Conservation (phyloP, 2,329 filamentous ascomycete genomes). For the Sporothrix dimorphospora region DNA sequence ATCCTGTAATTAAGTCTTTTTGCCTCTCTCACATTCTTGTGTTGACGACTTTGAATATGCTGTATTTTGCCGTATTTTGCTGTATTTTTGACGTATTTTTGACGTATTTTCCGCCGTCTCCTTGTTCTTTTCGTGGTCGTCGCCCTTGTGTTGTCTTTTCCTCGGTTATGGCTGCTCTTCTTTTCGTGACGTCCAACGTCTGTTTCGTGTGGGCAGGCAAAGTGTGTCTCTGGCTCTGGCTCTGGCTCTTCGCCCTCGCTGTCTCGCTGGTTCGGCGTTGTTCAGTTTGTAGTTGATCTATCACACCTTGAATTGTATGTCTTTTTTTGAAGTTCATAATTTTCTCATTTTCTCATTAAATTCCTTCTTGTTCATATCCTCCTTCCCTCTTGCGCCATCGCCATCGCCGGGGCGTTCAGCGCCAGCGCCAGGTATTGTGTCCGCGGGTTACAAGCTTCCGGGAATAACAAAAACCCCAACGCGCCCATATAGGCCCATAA, state of each 20-base stretch:
- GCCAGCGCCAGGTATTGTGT: neutral
- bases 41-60: neutral
- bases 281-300: neutral
- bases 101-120: neutral
- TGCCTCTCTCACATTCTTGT: neutral
- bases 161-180: neutral
- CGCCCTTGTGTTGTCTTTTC: neutral
- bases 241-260: neutral
- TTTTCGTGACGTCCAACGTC: neutral
- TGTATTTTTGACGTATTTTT: neutral
- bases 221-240: neutral
- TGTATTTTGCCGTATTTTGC: neutral
- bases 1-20: neutral
- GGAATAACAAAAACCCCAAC: neutral
- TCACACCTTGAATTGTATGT: neutral
- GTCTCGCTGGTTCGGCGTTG: neutral
- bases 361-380: neutral
- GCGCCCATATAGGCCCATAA: neutral
- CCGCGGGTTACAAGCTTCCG: neutral
- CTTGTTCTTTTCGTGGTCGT: neutral
- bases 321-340: neutral
- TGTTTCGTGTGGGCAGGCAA: neutral
- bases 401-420: conserved; percentile 1
- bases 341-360: neutral
- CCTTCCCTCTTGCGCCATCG: conserved; percentile 9